Percentiles rank a stretch among this genome's conserved stretches.
phyloP scores from a whole-genome alignment of 2,329 filamentous ascomycete species.

The Lecanicillium sp. region DNA sequence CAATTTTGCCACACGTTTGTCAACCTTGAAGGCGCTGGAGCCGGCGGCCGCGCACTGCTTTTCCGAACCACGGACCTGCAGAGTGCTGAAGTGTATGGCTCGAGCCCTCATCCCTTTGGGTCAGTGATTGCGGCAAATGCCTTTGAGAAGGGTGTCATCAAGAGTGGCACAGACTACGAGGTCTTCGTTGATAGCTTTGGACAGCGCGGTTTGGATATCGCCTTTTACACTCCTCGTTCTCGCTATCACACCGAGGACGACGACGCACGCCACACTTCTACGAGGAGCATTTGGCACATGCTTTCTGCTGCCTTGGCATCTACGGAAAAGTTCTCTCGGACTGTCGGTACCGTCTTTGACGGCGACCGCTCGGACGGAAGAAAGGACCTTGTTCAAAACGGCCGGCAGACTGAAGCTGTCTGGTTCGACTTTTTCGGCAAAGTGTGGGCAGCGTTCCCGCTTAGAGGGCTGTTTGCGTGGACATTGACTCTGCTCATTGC shows the following conservation, averaged over 20 bases:
- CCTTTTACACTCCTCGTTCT: constrained; percentile 80
- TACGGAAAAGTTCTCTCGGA: constrained; percentile 60
- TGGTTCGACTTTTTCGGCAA: constrained; percentile 93
- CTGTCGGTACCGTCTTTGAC: constrained; percentile 59
- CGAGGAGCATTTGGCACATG: constrained; percentile 82
- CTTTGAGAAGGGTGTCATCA: constrained; percentile 70
- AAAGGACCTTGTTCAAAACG: constrained; percentile 56
- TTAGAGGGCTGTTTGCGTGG: constrained; percentile 81
- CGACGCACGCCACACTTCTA: constrained; percentile 70
- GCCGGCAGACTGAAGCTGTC: constrained; percentile 61
- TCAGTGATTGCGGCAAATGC: constrained; percentile 76
- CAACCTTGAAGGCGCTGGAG: constrained; percentile 91
- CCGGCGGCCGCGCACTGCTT: constrained; percentile 77
- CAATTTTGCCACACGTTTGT: constrained; percentile 80
- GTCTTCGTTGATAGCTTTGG: constrained; percentile 73
- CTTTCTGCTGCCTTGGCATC: constrained; percentile 75
- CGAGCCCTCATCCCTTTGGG: constrained; percentile 69
- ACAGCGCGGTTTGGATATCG: constrained; percentile 81
- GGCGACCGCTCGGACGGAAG: constrained; percentile 47
- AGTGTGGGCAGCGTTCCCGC: constrained; percentile 67
- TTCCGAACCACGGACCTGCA: constrained; percentile 86
- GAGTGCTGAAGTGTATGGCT: constrained; percentile 71
- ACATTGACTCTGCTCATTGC: constrained; percentile 77
- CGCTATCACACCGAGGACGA: constrained; percentile 91
- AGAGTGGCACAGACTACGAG: constrained; percentile 83